Base-by-base conservation (phyloP, 208 protist species). In the Naegleria fowleri region DNA sequence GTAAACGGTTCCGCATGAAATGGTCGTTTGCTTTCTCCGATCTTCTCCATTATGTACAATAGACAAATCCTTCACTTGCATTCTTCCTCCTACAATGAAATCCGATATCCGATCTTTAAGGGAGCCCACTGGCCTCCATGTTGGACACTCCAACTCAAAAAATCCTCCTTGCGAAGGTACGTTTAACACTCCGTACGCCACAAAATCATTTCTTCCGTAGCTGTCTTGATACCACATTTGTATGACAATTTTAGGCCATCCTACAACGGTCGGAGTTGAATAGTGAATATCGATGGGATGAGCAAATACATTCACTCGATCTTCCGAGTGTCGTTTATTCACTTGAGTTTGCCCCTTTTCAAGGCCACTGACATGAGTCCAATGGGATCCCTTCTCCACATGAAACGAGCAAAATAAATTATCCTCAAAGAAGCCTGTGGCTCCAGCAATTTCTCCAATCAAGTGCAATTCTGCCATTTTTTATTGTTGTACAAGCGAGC, bases 211-310 rank as follows among this genome's bases (percentile, higher is more conserved):
- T 76, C 96, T 92, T 25, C 95, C 95, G 87, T 97, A 97, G 83
- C 90, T 90, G 90, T 98, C 96, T 51, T 97, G 88, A 76, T 96
- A 94, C 96, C 96, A 98, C 51, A 98, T 95, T 92, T 97, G 95
- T 87, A 97, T 90, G 4, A 95, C 93, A 85, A 98, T 94, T 92
- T 97, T 97, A 0, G 96, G 96, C 96, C 96, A 98, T 0, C 96
- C 90, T 16, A 84, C 43, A n/a, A 22, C 15, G 4, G 38, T 39
- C n/a, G 88, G 38, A 7, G 88, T 83, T 22, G 91, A 94, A 90
- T 95, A 98, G 76, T 97, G 95, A 19, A 96, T 93, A 92, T 98
- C 96, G 39, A 98, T 94, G 0, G 96, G 96, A 89, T 95, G 96
- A 90, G 93, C 94, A 96, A 96, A 98, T 2, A 91, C 67, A 52